These are phyloP conservation scores for Fusarium torulosum DNA, from an alignment of 2,329 filamentous ascomycete genomes.

Conservation along the genomic window DNA sequence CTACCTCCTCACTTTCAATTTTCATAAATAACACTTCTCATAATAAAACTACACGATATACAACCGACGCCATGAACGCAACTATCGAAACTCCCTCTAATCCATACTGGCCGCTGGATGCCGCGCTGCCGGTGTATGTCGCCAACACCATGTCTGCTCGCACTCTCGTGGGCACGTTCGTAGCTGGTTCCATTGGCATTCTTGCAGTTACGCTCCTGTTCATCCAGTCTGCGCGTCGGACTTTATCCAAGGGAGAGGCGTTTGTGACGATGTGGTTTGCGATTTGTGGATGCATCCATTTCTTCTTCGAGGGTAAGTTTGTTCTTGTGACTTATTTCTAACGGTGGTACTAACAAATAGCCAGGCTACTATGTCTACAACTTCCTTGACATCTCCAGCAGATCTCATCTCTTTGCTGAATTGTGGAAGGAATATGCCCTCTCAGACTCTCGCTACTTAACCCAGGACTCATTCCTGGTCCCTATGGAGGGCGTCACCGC, in stretches of 20 bases:
- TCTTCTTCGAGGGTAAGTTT: slow-evolving; percentile 57
- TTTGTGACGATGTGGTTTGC: slow-evolving; percentile 79
- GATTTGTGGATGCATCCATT: slow-evolving; percentile 69
- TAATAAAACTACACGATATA: slow-evolving; percentile 25
- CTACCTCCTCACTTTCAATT: neutral
- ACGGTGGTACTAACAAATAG: neutral
- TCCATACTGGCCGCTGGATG: slow-evolving; percentile 78
- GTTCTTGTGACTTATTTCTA: accelerated
- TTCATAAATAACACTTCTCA: slow-evolving; percentile 1
- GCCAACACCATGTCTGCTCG: slow-evolving; percentile 73
- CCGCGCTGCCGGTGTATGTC: slow-evolving; percentile 71
- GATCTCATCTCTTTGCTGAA: slow-evolving; percentile 62
- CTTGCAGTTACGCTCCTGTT: slow-evolving; percentile 68
- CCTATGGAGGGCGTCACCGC: slow-evolving; percentile 68
- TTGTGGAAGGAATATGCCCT: slow-evolving; percentile 71
- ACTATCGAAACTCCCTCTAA: slow-evolving; percentile 56
- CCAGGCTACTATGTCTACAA: slow-evolving; percentile 64
- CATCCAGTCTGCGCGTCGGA: slow-evolving; percentile 65
- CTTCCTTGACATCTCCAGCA: slow-evolving; percentile 56
- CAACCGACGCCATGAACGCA: slow-evolving; percentile 12
- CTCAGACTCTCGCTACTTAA: slow-evolving; percentile 68
- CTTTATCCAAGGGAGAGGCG: slow-evolving; percentile 66
- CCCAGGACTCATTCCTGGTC: slow-evolving; percentile 65
- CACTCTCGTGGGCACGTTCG: slow-evolving; percentile 71
- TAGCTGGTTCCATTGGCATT: slow-evolving; percentile 66